phyloP scores from a whole-genome alignment of 2,329 filamentous ascomycete genomes.

The Exophiala alcalophila region DNA sequence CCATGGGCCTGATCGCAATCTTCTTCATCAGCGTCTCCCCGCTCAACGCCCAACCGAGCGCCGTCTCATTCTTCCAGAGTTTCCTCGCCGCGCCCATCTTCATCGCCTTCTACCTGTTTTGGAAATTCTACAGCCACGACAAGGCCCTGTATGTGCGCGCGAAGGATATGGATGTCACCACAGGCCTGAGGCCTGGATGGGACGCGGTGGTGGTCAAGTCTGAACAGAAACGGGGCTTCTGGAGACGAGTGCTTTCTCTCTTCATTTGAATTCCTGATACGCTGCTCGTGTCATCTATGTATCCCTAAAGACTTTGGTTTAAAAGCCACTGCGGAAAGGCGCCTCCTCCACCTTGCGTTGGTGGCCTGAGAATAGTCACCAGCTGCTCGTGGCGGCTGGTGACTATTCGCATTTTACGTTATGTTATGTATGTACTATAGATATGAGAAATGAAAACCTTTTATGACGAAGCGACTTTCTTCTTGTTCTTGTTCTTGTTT shows the following conservation, averaged over 20 bases:
- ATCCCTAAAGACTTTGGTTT: too few species aligned
- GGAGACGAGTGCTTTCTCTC: constrained; percentile 1
- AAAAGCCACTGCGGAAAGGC: too few species aligned
- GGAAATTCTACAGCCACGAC: constrained; percentile 34
- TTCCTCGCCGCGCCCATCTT: constrained; percentile 49
- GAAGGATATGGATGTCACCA: constrained; percentile 19
- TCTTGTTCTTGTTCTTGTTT: too few species aligned
- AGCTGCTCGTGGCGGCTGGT: too few species aligned
- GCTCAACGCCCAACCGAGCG: constrained; percentile 48
- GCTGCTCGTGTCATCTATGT: too few species aligned
- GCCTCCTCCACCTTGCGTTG: too few species aligned
- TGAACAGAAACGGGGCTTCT: not conserved
- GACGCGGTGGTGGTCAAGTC: not conserved
- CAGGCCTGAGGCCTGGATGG: constrained; percentile 12
- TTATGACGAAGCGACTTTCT: too few species aligned
- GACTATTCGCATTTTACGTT: too few species aligned
- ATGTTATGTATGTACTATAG: too few species aligned
- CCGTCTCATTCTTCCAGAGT: constrained; percentile 44
- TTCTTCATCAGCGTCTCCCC: constrained; percentile 86
- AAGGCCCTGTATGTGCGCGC: constrained; percentile 13
- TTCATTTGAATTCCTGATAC: constrained; percentile 9
- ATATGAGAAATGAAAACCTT: too few species aligned
- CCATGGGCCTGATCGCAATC: constrained; percentile 72
- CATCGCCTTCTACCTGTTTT: constrained; percentile 40
- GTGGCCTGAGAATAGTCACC: too few species aligned